A percentile compares a stretch with the other conserved stretches of the same genome.
Conservation (phyloP, 768 basidiomycete genomes). For the Polyporus arcularius region DNA sequence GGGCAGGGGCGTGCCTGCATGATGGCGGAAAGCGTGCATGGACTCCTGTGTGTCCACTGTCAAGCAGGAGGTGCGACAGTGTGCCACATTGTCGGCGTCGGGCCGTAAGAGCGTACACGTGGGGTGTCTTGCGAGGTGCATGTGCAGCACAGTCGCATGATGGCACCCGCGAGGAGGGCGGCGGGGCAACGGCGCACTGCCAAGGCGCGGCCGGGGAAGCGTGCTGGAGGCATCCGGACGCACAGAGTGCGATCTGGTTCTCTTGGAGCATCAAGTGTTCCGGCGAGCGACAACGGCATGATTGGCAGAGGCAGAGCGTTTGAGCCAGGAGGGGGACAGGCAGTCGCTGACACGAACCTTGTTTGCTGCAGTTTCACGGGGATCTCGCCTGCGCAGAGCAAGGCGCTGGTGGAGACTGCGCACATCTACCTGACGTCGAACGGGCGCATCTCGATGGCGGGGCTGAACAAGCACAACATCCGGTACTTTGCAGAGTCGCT, state of each 20-base stretch:
- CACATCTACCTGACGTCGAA: slow-evolving; percentile 88
- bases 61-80: background rate
- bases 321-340: slow-evolving; percentile 3
- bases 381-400: slow-evolving; percentile 64
- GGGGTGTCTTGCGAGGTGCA: background rate
- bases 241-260: background rate
- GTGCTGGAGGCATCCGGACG: background rate
- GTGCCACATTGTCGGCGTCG: background rate
- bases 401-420: slow-evolving; percentile 64
- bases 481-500: slow-evolving; percentile 69
- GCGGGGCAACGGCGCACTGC: background rate
- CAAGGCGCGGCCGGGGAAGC: background rate
- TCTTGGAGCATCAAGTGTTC: slow-evolving; percentile 15
- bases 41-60: slow-evolving; percentile 10
- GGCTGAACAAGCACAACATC: slow-evolving; percentile 81
- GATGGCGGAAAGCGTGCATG: background rate
- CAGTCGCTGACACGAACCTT: slow-evolving; percentile 3
- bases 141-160: background rate
- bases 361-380: slow-evolving; percentile 72
- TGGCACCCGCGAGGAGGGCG: background rate
- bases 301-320: slow-evolving; percentile 13
- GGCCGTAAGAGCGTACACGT: background rate
- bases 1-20: background rate
- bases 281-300: slow-evolving; percentile 1
- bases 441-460: slow-evolving; percentile 95